A percentile compares a stretch with the other conserved stretches of the same genome.
phyloP scores from a whole-genome alignment of 768 basidiomycete genomes.

The Naganishia friedmannii region DNA sequence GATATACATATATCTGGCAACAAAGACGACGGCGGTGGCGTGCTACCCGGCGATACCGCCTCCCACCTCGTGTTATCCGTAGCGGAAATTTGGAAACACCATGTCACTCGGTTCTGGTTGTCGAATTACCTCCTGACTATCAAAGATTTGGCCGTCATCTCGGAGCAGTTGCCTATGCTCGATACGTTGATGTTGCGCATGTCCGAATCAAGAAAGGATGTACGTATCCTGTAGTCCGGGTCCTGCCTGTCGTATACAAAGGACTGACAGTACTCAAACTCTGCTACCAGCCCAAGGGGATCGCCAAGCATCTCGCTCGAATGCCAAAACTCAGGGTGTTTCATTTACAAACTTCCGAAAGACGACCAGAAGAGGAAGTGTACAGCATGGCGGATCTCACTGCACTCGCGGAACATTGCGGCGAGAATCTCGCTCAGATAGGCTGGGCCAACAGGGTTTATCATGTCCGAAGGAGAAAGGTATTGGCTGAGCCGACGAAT shows the following conservation, averaged over 20 bases:
- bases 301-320: conserved; percentile 3
- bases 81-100: neutral
- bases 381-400: conserved; percentile 20
- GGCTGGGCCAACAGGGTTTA: conserved; percentile 30
- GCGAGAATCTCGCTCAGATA: conserved; percentile 27
- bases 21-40: conserved; percentile 1
- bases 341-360: conserved; percentile 28
- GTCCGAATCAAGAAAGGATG: conserved; percentile 19
- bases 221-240: neutral
- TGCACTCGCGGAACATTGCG: conserved; percentile 21
- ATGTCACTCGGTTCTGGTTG: conserved; percentile 26
- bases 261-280: neutral
- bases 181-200: conserved; percentile 27
- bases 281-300: conserved; percentile 4
- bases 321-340: conserved; percentile 25
- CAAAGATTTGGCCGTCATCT: conserved; percentile 17
- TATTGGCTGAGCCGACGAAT: neutral
- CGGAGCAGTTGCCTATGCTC: conserved; percentile 11
- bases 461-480: conserved; percentile 14
- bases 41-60: conserved; percentile 6
- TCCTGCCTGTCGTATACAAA: neutral
- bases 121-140: conserved; percentile 16
- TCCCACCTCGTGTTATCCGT: conserved; percentile 11
- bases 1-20: conserved; percentile 16
- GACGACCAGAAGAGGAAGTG: conserved; percentile 2